Percentiles rank a stretch among this genome's conserved stretches.
These are phyloP conservation scores for Blastomyces parvus DNA, from an alignment of 2,329 filamentous ascomycete species.

Conservation along the genomic window DNA sequence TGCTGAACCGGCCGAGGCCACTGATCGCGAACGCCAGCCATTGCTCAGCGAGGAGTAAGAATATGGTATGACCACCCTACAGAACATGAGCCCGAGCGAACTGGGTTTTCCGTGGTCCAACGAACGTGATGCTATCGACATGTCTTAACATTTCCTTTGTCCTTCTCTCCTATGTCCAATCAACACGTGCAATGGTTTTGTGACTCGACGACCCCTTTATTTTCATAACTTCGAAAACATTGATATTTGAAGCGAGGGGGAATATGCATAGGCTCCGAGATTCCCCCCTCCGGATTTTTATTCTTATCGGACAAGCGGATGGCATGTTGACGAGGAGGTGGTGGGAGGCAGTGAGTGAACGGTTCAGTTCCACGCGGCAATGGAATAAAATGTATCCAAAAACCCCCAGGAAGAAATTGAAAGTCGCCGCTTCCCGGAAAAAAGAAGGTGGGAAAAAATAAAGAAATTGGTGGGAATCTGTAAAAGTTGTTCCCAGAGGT, in stretches of 20 bases:
- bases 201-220: neutral
- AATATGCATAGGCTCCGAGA: neutral
- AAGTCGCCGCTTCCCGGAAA: no score
- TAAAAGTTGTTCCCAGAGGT: no score
- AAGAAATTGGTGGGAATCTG: no score
- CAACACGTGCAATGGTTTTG: neutral
- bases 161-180: neutral
- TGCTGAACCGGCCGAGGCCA: slow-evolving; percentile 27
- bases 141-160: neutral
- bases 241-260: neutral
- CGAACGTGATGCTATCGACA: neutral
- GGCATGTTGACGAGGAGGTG: no score
- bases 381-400: no score
- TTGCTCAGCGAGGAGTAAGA: slow-evolving; percentile 38
- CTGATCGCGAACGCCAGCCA: slow-evolving; percentile 46
- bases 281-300: neutral
- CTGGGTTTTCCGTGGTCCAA: neutral
- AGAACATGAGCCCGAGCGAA: neutral
- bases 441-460: no score
- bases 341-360: no score
- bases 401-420: no score
- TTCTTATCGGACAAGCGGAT: no score
- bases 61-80: neutral
- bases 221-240: neutral
- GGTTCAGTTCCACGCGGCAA: no score